Evolutionary conservation across 805 yeast genomes (phyloP).

Genomic region (Ogataea haglerorum): DNA sequence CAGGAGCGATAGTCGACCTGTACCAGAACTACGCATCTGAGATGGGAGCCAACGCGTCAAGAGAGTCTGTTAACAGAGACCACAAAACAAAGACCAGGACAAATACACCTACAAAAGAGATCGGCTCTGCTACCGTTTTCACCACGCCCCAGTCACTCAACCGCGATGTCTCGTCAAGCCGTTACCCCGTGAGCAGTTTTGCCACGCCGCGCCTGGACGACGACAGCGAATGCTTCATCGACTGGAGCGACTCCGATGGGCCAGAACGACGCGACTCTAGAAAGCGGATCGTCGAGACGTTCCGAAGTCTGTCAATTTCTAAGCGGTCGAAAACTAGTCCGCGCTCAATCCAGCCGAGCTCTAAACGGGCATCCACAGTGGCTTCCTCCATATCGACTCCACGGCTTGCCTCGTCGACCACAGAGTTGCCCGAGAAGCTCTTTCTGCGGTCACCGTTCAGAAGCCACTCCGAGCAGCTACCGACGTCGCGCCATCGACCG

Average conservation of each 20-base stretch:
- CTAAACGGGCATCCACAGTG: neutral
- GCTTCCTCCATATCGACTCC: constrained; percentile 4
- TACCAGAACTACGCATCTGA: constrained; percentile 1
- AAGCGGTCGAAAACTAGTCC: neutral
- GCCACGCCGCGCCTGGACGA: constrained; percentile 8
- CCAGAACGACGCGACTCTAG: neutral
- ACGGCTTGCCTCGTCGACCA: neutral
- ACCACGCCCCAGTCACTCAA: neutral
- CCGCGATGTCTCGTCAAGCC: neutral
- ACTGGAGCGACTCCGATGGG: neutral
- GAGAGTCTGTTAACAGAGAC: neutral
- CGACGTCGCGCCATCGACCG: neutral
- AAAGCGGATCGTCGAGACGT: neutral
- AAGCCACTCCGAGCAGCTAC: constrained; percentile 3
- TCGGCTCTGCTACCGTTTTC: neutral
- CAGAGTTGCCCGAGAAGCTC: neutral
- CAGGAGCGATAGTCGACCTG: neutral
- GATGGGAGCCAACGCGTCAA: neutral
- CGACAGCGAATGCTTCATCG: neutral
- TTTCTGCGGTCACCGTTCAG: neutral
- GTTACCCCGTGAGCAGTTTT: constrained; percentile 1
- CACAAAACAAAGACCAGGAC: neutral
- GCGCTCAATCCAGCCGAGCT: neutral
- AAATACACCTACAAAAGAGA: neutral
- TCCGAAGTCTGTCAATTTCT: constrained; percentile 1